Base-by-base conservation (phyloP, 345 rosid species). In the Salix dunnii region DNA sequence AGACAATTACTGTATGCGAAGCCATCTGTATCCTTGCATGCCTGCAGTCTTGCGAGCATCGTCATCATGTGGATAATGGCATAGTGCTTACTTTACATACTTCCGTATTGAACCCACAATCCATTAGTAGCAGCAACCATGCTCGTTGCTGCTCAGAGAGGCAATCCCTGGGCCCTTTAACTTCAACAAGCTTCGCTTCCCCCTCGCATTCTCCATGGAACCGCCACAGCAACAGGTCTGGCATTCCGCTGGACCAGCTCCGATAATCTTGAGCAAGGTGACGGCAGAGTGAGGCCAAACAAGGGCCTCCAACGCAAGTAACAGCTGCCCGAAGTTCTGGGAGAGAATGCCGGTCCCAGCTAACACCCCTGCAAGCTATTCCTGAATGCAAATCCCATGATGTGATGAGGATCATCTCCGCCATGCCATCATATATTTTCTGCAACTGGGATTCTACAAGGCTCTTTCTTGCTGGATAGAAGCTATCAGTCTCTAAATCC, bases 181-280 rank as follows among this genome's bases (percentile, higher is more conserved):
- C 99, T 89, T 95, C 98, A 9, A 91, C 98, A 12, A 95, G 93
- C 92, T 91, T 96, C 51, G 97, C 99, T 86, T 96, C 97, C 61
- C 98, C 99, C 74, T 76, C 85, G 86, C 90, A 87, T 70, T 85
- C 90, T 67, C 81, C 92, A 36, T 87, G 88, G 86, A 96, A 91
- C 74, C 94, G 91, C 99, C 99, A 96, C 48, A 91, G 69, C 78
- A 93, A 81, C 35, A 96, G 81, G 87, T 96, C 97, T 9, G 99
- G 99, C 97, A 96, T 91, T 81, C 99, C 99, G 55, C 94, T 88
- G n/a, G 93, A 90, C 99, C 99, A 96, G 77, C 91, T 93, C 38
- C 81, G 77, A 48, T 93, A 91, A 75, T 93, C 99, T 86, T 89
- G 94, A 67, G 93, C 90, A 40, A 93, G 88, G 78, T 87, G 78